phyloP scores from a whole-genome alignment of 768 basidiomycete genomes.

The Jaapia argillacea region DNA sequence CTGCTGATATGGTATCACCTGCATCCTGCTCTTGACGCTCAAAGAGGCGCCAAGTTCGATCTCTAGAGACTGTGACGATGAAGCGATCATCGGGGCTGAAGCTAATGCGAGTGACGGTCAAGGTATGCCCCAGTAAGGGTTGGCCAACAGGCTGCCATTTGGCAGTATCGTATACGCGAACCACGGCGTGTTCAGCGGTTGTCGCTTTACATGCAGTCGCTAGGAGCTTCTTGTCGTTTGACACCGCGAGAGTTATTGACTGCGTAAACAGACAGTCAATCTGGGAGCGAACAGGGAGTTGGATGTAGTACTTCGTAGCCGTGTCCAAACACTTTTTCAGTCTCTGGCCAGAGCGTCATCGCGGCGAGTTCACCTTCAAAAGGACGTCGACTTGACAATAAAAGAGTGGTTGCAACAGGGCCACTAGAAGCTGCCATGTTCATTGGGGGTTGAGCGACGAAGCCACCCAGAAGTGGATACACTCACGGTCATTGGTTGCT shows the following conservation, averaged over 20 bases:
- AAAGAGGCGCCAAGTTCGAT: conserved; percentile 86
- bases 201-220: conserved; percentile 92
- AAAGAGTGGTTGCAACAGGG: no score
- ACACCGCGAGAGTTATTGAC: conserved; percentile 76
- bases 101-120: conserved; percentile 84
- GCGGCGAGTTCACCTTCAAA: conserved; percentile 88
- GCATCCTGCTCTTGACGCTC: conserved; percentile 32
- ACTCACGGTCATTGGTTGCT: conserved; percentile 61
- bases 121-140: conserved; percentile 71
- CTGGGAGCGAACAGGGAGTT: no score
- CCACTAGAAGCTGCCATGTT: no score
- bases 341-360: conserved; percentile 91
- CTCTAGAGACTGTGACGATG: conserved; percentile 81
- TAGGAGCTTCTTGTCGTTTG: conserved; percentile 55
- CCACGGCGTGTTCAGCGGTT: conserved; percentile 77
- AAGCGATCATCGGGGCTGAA: conserved; percentile 82
- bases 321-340: conserved; percentile 95
- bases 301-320: conserved; percentile 75
- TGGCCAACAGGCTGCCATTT: conserved; percentile 63
- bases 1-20: conserved; percentile 19
- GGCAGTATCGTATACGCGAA: conserved; percentile 70
- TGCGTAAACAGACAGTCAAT: no score
- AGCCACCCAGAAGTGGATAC: neutral
- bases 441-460: neutral
- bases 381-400: conserved; percentile 49